Evolutionary conservation across 2,329 filamentous ascomycete species (phyloP).

Genomic region (Coniosporium tulheliwenetii): DNA sequence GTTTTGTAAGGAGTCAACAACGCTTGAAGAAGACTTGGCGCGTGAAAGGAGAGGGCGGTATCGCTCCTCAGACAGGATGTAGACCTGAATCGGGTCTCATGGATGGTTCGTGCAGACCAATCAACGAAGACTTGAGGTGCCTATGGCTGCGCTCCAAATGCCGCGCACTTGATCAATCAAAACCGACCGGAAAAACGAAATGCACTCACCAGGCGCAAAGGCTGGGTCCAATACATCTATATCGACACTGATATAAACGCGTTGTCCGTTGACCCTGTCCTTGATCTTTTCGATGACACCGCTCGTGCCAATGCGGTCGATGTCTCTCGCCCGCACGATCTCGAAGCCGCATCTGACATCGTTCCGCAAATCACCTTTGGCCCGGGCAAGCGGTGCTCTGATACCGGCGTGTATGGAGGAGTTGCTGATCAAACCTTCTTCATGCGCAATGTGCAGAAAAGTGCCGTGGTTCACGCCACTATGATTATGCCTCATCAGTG

Average conservation of each 20-base stretch:
- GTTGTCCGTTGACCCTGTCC: constrained; percentile 32
- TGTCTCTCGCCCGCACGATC: constrained; percentile 38
- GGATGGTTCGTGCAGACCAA: no score
- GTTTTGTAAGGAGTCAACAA: no score
- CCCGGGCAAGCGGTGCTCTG: constrained; percentile 34
- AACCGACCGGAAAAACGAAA: no score
- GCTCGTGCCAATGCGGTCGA: constrained; percentile 31
- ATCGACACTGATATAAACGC: constrained; percentile 41
- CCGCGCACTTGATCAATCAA: no score
- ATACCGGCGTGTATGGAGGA: constrained; percentile 48
- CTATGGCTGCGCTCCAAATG: no score
- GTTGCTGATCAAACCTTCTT: constrained; percentile 43
- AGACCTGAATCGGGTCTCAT: no score
- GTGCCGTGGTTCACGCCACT: constrained; percentile 46
- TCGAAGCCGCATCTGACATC: constrained; percentile 44
- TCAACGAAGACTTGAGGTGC: no score
- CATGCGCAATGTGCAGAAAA: constrained; percentile 45
- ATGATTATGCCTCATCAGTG: neutral
- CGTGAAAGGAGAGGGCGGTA: no score
- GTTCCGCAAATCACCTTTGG: constrained; percentile 36
- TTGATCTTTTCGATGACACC: constrained; percentile 34
- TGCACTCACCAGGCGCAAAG: constrained; percentile 31
- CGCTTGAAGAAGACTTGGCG: no score
- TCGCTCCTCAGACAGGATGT: no score
- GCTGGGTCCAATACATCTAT: constrained; percentile 42